Evolutionary conservation across 2,329 filamentous ascomycete species (phyloP).

Genomic region (Diplocarpon mali): DNA sequence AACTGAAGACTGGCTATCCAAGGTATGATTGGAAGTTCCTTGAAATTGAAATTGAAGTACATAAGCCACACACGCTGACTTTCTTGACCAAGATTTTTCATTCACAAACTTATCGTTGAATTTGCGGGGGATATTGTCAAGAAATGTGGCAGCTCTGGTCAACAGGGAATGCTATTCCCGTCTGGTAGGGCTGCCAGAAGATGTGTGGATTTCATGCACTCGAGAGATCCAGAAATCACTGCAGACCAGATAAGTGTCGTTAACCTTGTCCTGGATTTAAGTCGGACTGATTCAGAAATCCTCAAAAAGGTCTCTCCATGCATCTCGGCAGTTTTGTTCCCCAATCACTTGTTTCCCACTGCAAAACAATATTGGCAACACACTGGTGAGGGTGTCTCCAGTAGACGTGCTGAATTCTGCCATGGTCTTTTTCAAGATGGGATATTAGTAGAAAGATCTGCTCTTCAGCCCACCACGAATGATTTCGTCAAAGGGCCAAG

Average conservation of each 20-base stretch:
- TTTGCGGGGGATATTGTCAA: slow-evolving; percentile 59
- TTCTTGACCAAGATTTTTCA: slow-evolving; percentile 60
- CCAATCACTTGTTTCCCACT: slow-evolving; percentile 51
- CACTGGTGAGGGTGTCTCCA: slow-evolving; percentile 84
- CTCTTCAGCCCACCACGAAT: slow-evolving; percentile 18
- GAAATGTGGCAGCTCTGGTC: slow-evolving; percentile 48
- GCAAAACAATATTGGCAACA: slow-evolving; percentile 99
- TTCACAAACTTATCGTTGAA: slow-evolving; percentile 70
- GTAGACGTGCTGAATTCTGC: slow-evolving; percentile 83
- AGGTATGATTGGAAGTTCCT: slow-evolving; percentile 36
- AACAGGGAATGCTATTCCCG: slow-evolving; percentile 75
- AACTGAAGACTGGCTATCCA: slow-evolving; percentile 86
- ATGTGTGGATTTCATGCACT: slow-evolving; percentile 62
- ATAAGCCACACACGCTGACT: slow-evolving; percentile 14
- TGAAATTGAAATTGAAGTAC: neutral
- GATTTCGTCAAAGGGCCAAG: slow-evolving; percentile 46
- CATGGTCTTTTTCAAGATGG: slow-evolving; percentile 62
- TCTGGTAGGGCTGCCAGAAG: slow-evolving; percentile 56
- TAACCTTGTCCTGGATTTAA: slow-evolving; percentile 51
- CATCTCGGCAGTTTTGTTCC: slow-evolving; percentile 62
- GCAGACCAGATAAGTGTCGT: slow-evolving; percentile 41
- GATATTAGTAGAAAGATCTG: slow-evolving; percentile 41
- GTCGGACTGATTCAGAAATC: slow-evolving; percentile 38
- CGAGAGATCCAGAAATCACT: slow-evolving; percentile 43
- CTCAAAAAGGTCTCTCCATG: slow-evolving; percentile 46